Evolutionary conservation across 345 rosid species (phyloP).

Genomic region (Iberis pinnata): DNA sequence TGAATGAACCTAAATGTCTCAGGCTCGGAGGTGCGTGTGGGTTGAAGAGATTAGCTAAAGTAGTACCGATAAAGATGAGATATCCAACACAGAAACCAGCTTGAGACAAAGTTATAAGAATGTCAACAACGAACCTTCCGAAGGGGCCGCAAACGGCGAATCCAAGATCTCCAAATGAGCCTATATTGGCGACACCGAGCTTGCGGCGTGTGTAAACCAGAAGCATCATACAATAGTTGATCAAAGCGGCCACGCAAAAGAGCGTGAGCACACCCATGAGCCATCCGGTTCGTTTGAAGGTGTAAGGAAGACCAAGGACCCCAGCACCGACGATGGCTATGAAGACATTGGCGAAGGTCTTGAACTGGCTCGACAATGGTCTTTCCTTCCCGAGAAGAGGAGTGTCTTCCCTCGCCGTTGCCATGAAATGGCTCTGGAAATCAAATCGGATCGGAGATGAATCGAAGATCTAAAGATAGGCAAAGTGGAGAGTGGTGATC

Average conservation of each 20-base stretch:
- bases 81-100: conserved; percentile 82
- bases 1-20: conserved; percentile 21
- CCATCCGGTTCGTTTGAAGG: conserved; percentile 88
- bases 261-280: conserved; percentile 54
- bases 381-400: conserved; percentile 44
- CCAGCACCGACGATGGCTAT: conserved; percentile 86
- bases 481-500: too few species aligned
- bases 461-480: conserved; percentile 27
- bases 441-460: too few species aligned
- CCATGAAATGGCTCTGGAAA: conserved; percentile 29
- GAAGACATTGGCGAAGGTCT: conserved; percentile 84
- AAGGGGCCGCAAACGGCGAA: conserved; percentile 55
- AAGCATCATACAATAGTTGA: conserved; percentile 72
- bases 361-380: conserved; percentile 51
- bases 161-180: conserved; percentile 79
- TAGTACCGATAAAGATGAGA: conserved; percentile 58
- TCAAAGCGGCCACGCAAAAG: conserved; percentile 44
- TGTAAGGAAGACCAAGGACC: conserved; percentile 72
- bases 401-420: conserved; percentile 43
- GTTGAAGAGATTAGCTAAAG: conserved; percentile 40
- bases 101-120: conserved; percentile 59
- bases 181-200: conserved; percentile 42
- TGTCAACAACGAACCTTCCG: conserved; percentile 62
- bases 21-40: background rate
- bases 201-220: conserved; percentile 62